Evolutionary conservation across 2,329 filamentous ascomycete species (phyloP).

Genomic region (Chaetomiaceae sp.): DNA sequence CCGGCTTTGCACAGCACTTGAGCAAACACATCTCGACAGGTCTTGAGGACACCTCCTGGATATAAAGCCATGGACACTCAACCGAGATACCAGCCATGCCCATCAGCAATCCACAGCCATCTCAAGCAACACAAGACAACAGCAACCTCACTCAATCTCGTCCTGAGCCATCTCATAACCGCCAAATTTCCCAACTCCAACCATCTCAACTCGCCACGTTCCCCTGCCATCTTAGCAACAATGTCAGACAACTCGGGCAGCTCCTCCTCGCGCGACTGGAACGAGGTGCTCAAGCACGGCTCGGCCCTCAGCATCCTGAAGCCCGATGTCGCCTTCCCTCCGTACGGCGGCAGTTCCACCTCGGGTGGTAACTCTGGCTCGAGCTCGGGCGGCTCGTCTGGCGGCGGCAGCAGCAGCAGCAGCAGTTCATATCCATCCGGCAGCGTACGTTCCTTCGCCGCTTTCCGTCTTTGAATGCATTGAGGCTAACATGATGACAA

Average conservation of each 20-base stretch:
- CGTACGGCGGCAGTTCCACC: slow-evolving; percentile 13
- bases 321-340: slow-evolving; percentile 17
- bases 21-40: background rate
- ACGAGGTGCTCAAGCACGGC: slow-evolving; percentile 19
- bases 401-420: background rate
- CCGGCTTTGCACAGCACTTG: background rate
- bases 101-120: background rate
- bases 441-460: background rate
- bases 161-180: background rate
- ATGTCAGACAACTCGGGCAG: slow-evolving; percentile 14
- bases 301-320: slow-evolving; percentile 20
- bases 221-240: background rate
- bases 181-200: background rate
- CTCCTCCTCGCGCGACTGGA: slow-evolving; percentile 16
- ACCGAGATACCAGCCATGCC: background rate
- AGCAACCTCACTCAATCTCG: background rate
- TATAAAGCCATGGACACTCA: slow-evolving; percentile 3
- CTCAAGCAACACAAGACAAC: background rate
- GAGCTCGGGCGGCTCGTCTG: background rate
- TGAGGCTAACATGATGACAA: too few species aligned
- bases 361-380: slow-evolving; percentile 5
- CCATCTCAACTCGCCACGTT: too few species aligned
- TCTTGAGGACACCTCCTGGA: background rate
- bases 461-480: too few species aligned
- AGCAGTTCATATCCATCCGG: background rate